A percentile compares a stretch with the other conserved stretches of the same genome.
phyloP scores from a whole-genome alignment of 495 filamentous ascomycete species.

The Corynascus novoguineensis region DNA sequence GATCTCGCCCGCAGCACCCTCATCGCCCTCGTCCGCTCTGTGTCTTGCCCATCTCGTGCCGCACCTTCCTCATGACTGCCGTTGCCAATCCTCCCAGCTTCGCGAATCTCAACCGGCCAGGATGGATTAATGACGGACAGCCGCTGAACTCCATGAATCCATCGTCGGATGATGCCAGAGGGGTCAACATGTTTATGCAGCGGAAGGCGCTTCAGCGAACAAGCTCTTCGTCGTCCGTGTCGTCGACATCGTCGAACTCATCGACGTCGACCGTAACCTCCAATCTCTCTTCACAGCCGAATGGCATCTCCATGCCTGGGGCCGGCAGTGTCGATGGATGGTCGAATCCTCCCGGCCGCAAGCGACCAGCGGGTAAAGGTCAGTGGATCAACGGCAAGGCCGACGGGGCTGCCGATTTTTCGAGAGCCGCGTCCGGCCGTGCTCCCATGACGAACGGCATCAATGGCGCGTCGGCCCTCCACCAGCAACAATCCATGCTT shows the following conservation, averaged over 20 bases:
- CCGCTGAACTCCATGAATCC: slow-evolving; percentile 69
- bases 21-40: slow-evolving; percentile 35
- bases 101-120: slow-evolving; percentile 57
- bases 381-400: slow-evolving; percentile 60
- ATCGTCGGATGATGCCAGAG: slow-evolving; percentile 72
- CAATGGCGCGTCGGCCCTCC: slow-evolving; percentile 64
- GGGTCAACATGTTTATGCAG: slow-evolving; percentile 69
- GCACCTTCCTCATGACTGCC: slow-evolving; percentile 72
- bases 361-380: slow-evolving; percentile 57
- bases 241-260: slow-evolving; percentile 60
- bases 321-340: slow-evolving; percentile 43
- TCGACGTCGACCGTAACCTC: slow-evolving; percentile 55
- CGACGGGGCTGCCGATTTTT: slow-evolving; percentile 41
- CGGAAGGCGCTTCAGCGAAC: slow-evolving; percentile 78
- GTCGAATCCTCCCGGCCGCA: slow-evolving; percentile 54
- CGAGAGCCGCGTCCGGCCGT: slow-evolving; percentile 38
- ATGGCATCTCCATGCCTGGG: slow-evolving; percentile 32
- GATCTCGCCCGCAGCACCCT: slow-evolving; percentile 24
- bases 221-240: slow-evolving; percentile 81
- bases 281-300: slow-evolving; percentile 22
- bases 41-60: slow-evolving; percentile 14
- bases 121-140: slow-evolving; percentile 73
- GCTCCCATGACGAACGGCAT: slow-evolving; percentile 46
- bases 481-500: slow-evolving; percentile 66
- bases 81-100: slow-evolving; percentile 91